phyloP scores from a whole-genome alignment of 768 basidiomycete species.

The Leucocoprinus leucothites region DNA sequence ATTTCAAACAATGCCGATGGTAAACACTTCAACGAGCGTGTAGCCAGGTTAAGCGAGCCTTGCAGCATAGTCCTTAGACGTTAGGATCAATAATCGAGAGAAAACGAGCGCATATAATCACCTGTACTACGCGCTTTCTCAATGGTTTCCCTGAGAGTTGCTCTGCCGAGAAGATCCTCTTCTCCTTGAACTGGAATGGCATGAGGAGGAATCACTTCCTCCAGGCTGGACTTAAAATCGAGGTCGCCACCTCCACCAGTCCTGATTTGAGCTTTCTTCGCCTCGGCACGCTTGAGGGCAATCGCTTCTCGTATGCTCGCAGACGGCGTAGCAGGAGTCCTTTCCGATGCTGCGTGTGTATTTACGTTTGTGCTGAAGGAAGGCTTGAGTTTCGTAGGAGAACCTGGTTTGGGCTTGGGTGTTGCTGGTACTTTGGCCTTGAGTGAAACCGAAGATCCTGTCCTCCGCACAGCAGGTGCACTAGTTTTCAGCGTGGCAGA shows the following conservation, averaged over 20 bases:
- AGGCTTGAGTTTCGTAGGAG: constrained; percentile 16
- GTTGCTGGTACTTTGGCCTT: constrained; percentile 11
- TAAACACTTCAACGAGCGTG: constrained; percentile 68
- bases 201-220: constrained; percentile 43
- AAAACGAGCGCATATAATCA: constrained; percentile 32
- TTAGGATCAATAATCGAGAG: constrained; percentile 42
- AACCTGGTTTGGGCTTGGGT: not conserved
- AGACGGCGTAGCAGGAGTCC: constrained; percentile 18
- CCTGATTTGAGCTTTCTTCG: constrained; percentile 53
- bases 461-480: constrained; percentile 8
- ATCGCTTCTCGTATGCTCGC: constrained; percentile 74
- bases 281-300: constrained; percentile 75
- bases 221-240: constrained; percentile 38
- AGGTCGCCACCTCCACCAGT: constrained; percentile 21
- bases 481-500: constrained; percentile 18
- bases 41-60: constrained; percentile 73
- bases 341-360: constrained; percentile 1
- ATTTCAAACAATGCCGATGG: constrained; percentile 79
- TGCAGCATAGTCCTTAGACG: constrained; percentile 34
- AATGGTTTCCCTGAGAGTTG: constrained; percentile 69
- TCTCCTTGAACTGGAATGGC: constrained; percentile 32
- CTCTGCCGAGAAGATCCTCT: constrained; percentile 60
- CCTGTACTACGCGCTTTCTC: constrained; percentile 77
- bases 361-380: constrained; percentile 17
- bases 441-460: constrained; percentile 1